Base-by-base conservation (phyloP, 2,329 filamentous ascomycete species). In the Teratosphaeriaceae sp. region DNA sequence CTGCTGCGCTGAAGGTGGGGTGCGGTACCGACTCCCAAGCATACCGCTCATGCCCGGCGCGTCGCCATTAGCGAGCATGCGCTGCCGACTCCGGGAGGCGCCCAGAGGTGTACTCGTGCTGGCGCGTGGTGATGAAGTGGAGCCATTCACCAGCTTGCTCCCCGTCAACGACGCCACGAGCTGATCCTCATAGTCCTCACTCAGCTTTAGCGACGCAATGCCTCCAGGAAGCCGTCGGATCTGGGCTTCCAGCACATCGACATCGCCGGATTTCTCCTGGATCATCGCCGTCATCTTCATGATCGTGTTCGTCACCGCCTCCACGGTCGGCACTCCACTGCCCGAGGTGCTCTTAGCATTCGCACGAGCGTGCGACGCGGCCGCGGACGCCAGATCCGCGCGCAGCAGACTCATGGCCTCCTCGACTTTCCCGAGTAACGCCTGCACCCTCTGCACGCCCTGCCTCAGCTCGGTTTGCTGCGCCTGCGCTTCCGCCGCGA, bases 231-330 rank as follows among this genome's bases (percentile, higher is more conserved):
- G 66, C 60, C 81, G 86, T 46, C 84, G 81, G 68, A 98, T 79
- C 61, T 95, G 86, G 37, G 82, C 79, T 66, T 97, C 92, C 23
- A 97, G 74, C 5, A 95, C 79, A 61, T 95, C 88, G 40, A 98
- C 81, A 56, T 97, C 90, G 45, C 84, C 86, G 59, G 85, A 92
- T 61, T 87, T 85, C 67, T 88, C 87, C 71, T 97, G 87, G 0
- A 85, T 85, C 83, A 96, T 90, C 46, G 73, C 78, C 24, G 89
- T 96, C 84, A 98, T 89, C 60, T 92, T 95, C 45, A 74, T 73
- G 52, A 98, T 94, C 1, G 92, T 98, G 46, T 85, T 86, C 53
- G 89, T 83, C 16, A 98, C 86, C 0, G 88, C 87, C 55, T 96
- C 92, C 8, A 96, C 86, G 0, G 89, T 96, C 0, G 92, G 92